Conservation (phyloP, 108 stramenopile species). For the Pseudonitzschia multiseries region DNA sequence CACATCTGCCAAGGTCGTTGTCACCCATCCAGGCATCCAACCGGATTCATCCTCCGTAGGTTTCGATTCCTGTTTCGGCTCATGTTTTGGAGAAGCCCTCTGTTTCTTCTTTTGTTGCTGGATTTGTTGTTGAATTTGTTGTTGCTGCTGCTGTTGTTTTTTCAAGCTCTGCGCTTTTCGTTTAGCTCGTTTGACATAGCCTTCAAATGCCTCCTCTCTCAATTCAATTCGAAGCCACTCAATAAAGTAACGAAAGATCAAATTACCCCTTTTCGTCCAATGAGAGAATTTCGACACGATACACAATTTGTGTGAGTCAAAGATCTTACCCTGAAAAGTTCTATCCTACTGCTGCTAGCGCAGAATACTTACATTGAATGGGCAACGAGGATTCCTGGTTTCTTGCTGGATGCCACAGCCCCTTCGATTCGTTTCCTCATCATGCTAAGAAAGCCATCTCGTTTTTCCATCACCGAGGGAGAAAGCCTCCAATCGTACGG, state of each 20-base stretch:
- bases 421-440: constrained; percentile 68
- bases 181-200: constrained; percentile 43
- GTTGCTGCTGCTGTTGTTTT: constrained; percentile 19
- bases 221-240: constrained; percentile 79
- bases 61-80: constrained; percentile 6
- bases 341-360: not conserved
- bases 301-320: constrained; percentile 4
- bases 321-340: not conserved
- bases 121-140: constrained; percentile 17
- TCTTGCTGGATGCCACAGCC: constrained; percentile 62
- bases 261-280: constrained; percentile 45
- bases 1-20: constrained; percentile 14
- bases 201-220: constrained; percentile 65
- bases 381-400: constrained; percentile 86
- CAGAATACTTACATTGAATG: constrained; percentile 54
- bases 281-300: not conserved
- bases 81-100: not conserved
- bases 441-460: constrained; percentile 72
- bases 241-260: constrained; percentile 82
- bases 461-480: constrained; percentile 67
- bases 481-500: constrained; percentile 88
- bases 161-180: constrained; percentile 25
- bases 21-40: constrained; percentile 40
- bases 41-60: constrained; percentile 8
- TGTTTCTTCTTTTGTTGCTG: constrained; percentile 15